Evolutionary conservation across 129 eudicot genomes (phyloP), one percentile per base, ranked within the genome.

Genomic region (Pulicaria dysenterica): DNA sequence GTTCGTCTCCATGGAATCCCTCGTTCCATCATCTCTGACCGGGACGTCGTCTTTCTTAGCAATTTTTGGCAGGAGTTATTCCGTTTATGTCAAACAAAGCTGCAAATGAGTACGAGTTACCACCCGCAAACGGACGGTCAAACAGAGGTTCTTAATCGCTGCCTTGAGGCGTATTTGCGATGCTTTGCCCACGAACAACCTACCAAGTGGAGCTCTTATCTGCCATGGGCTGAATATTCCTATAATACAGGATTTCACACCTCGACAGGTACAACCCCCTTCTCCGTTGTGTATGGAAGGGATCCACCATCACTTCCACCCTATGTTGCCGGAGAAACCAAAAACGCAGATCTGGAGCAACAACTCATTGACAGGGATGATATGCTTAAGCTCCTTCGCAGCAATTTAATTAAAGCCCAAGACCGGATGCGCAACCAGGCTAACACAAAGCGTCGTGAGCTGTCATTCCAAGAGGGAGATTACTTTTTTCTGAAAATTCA

Each of bases 361-460:
- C 59, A 45, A 46, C 77, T 73, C 9, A n/a, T 46, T 31, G 36
- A 14, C 5, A 7, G 39, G 16, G 77, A 73, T 17, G 49, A 73
- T 6, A 73, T 73, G 77, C 59, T 73, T 2, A 24, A 24, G 2
- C 31, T 24, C 2, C 31, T 24, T 24, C 31, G 31, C 1, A 24
- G 2, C 31, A 24, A 24, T 24, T 2, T 24, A 24, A 1, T 24
- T 24, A 24, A 62, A 41, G 56, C 64, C n/a, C 64, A 66, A 45
- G 43, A 46, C 49, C 57, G 39, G 15, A 66, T 66, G 64, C 64
- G 64, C 2, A 9, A 24, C 42, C 64, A 24, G 8, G 64, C 42
- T 8, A 58, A 31, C 16, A 10, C 64, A 5, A 34, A 58, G 15
- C 64, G 43, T 7, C 64, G 64, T 4, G 64, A 58, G 3, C 41